A percentile compares a stretch with the other conserved stretches of the same genome.
phyloP scores from a whole-genome alignment of 169 alveolate genomes.

The Cryptosporidium xiaoi region DNA sequence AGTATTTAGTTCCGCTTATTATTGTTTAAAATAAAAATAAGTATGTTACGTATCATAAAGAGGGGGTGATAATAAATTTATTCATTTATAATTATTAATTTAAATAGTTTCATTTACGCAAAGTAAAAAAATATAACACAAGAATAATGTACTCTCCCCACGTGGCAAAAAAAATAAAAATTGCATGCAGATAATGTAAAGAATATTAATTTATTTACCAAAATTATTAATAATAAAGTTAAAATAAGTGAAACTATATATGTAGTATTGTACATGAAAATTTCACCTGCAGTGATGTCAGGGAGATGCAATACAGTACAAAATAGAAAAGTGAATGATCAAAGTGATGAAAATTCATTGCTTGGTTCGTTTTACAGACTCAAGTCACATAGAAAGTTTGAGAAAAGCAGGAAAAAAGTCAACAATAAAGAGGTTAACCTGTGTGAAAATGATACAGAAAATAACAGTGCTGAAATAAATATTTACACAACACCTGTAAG shows the following conservation, averaged over 20 bases:
- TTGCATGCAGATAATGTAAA: too few species aligned
- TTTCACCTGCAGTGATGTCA: background rate
- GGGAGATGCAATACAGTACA: background rate
- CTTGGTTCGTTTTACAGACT: constrained; percentile 46
- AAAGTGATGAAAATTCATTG: constrained; percentile 5
- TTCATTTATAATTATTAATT: too few species aligned
- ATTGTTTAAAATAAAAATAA: too few species aligned
- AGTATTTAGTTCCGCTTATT: too few species aligned
- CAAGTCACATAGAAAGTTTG: constrained; percentile 28
- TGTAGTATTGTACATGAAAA: background rate
- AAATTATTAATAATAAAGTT: too few species aligned
- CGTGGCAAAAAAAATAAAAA: too few species aligned
- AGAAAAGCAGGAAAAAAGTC: constrained; percentile 3
- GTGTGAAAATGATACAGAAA: background rate
- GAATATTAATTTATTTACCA: too few species aligned
- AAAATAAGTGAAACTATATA: background rate
- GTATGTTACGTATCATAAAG: too few species aligned
- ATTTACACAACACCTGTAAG: constrained; percentile 61
- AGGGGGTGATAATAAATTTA: too few species aligned
- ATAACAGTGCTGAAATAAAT: background rate
- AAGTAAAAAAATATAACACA: too few species aligned
- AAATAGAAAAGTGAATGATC: background rate
- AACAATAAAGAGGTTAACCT: background rate
- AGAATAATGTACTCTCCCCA: too few species aligned
- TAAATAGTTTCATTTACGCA: too few species aligned